Conservation (phyloP, 2,329 filamentous ascomycete genomes). For the Pseudocercospora vitis region DNA sequence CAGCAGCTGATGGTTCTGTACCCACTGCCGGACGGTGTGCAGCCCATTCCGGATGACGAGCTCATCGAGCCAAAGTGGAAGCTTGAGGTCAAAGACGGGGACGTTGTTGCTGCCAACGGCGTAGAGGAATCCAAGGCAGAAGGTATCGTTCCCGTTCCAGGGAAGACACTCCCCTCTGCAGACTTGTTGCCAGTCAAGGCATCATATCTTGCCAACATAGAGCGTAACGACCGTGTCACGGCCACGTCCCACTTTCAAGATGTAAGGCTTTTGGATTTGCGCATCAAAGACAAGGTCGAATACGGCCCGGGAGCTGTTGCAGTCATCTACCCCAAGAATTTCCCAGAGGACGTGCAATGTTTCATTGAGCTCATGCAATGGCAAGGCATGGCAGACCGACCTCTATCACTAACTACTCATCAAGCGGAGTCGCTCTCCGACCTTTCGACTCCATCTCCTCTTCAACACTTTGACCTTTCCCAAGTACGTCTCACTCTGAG, state of each 20-base stretch:
- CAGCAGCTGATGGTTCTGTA: slow-evolving; percentile 65
- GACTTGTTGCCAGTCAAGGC: slow-evolving; percentile 60
- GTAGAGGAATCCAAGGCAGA: not conserved
- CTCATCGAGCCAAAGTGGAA: slow-evolving; percentile 75
- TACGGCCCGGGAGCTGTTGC: slow-evolving; percentile 76
- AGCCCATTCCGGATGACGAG: slow-evolving; percentile 71
- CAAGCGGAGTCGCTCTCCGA: slow-evolving; percentile 26
- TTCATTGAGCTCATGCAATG: slow-evolving; percentile 80
- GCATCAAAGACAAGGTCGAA: slow-evolving; percentile 43
- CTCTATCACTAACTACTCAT: slow-evolving; percentile 56
- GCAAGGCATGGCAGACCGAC: slow-evolving; percentile 68
- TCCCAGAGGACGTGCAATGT: slow-evolving; percentile 72
- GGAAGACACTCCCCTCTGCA: slow-evolving; percentile 35
- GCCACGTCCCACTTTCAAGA: slow-evolving; percentile 85
- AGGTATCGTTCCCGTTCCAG: not conserved
- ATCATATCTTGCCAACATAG: slow-evolving; percentile 59
- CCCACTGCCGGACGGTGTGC: slow-evolving; percentile 65
- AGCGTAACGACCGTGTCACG: slow-evolving; percentile 71
- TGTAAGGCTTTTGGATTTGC: slow-evolving; percentile 75
- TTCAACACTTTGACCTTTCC: slow-evolving; percentile 44
- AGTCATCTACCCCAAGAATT: slow-evolving; percentile 84
- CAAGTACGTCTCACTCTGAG: slow-evolving; percentile 62
- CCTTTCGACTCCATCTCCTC: slow-evolving; percentile 39
- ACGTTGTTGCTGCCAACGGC: slow-evolving; percentile 1
- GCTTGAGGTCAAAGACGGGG: slow-evolving; percentile 41